Evolutionary conservation across 257 asterid genomes (phyloP), one percentile per base, ranked within the genome.

Genomic region (Solanum arcanum): DNA sequence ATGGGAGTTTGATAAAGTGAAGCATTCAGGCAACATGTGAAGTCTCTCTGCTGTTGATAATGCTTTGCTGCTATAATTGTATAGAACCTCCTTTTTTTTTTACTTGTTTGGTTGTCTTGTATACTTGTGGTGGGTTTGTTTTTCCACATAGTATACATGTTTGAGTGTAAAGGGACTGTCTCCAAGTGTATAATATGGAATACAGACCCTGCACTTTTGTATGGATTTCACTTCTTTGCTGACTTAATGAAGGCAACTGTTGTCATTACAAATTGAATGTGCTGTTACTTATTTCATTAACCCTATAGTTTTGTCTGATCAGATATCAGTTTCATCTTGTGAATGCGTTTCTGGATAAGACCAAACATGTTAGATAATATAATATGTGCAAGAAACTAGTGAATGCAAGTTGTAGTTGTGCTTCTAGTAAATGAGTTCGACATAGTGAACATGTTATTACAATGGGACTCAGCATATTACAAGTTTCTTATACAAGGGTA

Each of bases 131-230:
- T 74, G 52, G 74, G 83, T 44, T 68, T n/a, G 64, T 59, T 86
- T 77, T 21, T n/a, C 89, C 89, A 84, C 86, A 86, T 88, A 6
- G 90, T 92, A 75, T 87, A 91, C 90, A 86, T 86, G 94, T 88
- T 87, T 86, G 86, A 90, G 90, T 86, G 89, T 64, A 87, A 83
- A 69, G 87, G 85, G 91, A 62, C 88, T 42, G 91, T 87, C 89
- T 89, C 76, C 25, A 90, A 90, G 86, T 87, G 94, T 93, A 88
- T 88, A 90, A 91, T 77, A 90, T 83, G 89, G 87, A 78, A 86
- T 86, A 87, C 89, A 75, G 77, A 83, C 85, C 35, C 88, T 83
- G 88, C 81, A 86, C 86, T 84, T 72, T 14, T 80, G 76, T 74
- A 86, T 44, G 84, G 42, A 35, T 75, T 46, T 64, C 86, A 83